Conservation (phyloP, 2,329 filamentous ascomycete species). For the Sphaerulina musiva region DNA sequence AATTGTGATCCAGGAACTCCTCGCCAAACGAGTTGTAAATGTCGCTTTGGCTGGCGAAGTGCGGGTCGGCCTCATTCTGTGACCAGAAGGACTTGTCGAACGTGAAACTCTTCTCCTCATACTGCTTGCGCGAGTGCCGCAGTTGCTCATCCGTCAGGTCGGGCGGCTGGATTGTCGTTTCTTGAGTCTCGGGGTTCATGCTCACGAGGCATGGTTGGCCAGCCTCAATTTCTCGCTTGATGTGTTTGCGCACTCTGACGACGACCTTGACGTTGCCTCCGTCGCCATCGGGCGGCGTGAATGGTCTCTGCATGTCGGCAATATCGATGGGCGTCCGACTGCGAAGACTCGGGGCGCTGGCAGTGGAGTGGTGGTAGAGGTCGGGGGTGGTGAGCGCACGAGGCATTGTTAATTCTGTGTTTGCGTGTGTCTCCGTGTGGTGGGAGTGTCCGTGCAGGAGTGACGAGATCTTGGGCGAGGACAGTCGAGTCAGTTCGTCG, state of each 20-base stretch:
- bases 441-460: not conserved
- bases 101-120: slow-evolving; percentile 85
- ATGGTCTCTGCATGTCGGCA: slow-evolving; percentile 26
- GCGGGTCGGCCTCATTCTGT: slow-evolving; percentile 66
- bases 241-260: slow-evolving; percentile 44
- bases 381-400: slow-evolving; percentile 9
- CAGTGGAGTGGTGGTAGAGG: slow-evolving; percentile 30
- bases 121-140: slow-evolving; percentile 60
- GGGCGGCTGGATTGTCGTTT: slow-evolving; percentile 72
- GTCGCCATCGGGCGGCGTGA: slow-evolving; percentile 35
- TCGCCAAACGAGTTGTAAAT: slow-evolving; percentile 92
- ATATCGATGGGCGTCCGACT: slow-evolving; percentile 35
- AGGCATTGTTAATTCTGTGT: not conserved
- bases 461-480: not conserved
- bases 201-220: slow-evolving; percentile 77
- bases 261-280: slow-evolving; percentile 48
- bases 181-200: slow-evolving; percentile 84
- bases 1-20: slow-evolving; percentile 98
- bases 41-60: slow-evolving; percentile 88
- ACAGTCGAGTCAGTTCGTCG: slow-evolving; percentile 7
- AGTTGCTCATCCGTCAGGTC: slow-evolving; percentile 23
- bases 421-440: not conserved
- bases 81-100: slow-evolving; percentile 99
- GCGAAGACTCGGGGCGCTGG: slow-evolving; percentile 42
- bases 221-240: slow-evolving; percentile 63